A percentile compares a stretch with the other conserved stretches of the same genome.
phyloP scores from a whole-genome alignment of 345 rosid genomes.

The Sisymbrium altissimum region DNA sequence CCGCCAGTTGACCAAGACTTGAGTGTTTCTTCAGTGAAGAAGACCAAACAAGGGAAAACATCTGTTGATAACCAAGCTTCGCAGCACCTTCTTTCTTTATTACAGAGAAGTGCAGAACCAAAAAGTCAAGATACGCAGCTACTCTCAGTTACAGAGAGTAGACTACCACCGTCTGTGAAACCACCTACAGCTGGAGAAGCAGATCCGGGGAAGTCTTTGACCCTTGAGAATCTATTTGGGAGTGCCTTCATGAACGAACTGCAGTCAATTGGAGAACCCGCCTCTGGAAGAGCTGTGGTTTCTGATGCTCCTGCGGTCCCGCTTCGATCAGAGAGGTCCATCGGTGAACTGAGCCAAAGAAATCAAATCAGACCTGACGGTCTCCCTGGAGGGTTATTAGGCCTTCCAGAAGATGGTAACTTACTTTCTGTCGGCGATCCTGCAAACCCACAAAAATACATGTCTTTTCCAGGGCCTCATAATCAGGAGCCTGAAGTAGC shows the following conservation, averaged over 20 bases:
- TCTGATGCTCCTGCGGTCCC: constrained; percentile 42
- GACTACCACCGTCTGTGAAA: constrained; percentile 22
- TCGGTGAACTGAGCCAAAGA: constrained; percentile 33
- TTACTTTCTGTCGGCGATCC: constrained; percentile 40
- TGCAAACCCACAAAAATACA: constrained; percentile 31
- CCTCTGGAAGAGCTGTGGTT: constrained; percentile 40
- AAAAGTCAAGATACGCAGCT: constrained; percentile 28
- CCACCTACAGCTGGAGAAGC: constrained; percentile 38
- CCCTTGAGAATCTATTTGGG: constrained; percentile 94
- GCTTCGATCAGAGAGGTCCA: constrained; percentile 34
- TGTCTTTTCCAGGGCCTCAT: constrained; percentile 38
- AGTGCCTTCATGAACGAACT: constrained; percentile 93
- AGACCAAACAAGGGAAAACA: constrained; percentile 44
- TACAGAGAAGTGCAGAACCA: constrained; percentile 53
- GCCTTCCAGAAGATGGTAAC: constrained; percentile 42
- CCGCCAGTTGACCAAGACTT: constrained; percentile 35
- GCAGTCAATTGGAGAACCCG: constrained; percentile 68
- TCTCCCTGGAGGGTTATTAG: constrained; percentile 43
- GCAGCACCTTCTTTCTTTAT: constrained; percentile 80
- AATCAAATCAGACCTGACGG: constrained; percentile 49
- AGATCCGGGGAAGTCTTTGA: constrained; percentile 53
- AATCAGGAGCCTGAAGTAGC: constrained; percentile 51
- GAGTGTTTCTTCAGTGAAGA: constrained; percentile 35
- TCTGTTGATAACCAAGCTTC: constrained; percentile 64
- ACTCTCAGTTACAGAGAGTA: constrained; percentile 36